A percentile compares a stretch with the other conserved stretches of the same genome.
These are phyloP conservation scores for Tulasnella sp. DNA, from an alignment of 768 basidiomycete species.

Conservation along the genomic window DNA sequence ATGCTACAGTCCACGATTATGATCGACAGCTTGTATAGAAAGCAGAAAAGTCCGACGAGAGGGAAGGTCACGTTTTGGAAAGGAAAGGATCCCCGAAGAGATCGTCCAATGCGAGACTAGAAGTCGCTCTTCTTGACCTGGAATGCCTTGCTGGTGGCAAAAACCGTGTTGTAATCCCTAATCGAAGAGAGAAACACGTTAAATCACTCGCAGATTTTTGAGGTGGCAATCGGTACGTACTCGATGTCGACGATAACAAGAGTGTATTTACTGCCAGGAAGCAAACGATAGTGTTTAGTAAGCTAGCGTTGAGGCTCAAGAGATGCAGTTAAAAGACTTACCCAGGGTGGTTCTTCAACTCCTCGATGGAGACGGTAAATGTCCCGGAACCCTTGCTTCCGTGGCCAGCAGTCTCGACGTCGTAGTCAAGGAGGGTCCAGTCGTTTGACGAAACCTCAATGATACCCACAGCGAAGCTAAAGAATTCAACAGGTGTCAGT, in stretches of 20 bases:
- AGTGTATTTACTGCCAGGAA: background rate
- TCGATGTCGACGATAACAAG: background rate
- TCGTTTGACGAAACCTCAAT: background rate
- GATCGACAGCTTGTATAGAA: too few relatives aligned
- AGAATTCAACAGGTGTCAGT: background rate
- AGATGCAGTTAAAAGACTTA: background rate
- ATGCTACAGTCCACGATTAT: background rate
- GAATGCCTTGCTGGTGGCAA: slow-evolving; percentile 1
- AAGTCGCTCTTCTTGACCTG: slow-evolving; percentile 12
- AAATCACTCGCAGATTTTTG: too few relatives aligned
- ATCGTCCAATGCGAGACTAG: too few relatives aligned
- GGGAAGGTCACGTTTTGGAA: too few relatives aligned
- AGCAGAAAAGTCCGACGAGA: too few relatives aligned
- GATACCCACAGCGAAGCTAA: background rate
- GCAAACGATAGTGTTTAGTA: too few relatives aligned
- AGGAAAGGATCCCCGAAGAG: too few relatives aligned
- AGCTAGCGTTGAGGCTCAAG: too few relatives aligned
- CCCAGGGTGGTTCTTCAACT: background rate
- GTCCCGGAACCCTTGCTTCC: background rate
- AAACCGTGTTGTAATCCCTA: background rate
- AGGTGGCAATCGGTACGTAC: too few relatives aligned
- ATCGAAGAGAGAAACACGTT: background rate
- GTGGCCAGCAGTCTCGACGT: background rate
- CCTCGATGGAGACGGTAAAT: background rate
- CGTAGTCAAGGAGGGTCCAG: background rate